Evolutionary conservation across 1,139 yeast genomes (phyloP).

Genomic region (Entelexis paramagnoliae): DNA sequence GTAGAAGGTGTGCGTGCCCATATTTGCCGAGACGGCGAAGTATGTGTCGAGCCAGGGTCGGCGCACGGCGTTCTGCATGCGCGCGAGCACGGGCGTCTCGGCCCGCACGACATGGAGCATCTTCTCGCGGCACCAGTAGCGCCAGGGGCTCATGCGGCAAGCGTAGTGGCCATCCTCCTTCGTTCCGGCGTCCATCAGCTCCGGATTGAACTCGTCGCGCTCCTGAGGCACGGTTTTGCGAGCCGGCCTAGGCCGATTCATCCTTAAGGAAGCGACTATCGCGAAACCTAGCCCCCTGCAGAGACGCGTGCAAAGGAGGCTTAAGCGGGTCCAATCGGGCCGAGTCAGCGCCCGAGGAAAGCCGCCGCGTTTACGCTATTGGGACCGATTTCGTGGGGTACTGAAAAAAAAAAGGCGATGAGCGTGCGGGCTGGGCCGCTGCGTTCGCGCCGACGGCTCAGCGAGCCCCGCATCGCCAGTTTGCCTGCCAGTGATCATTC

Average conservation of each 20-base stretch:
- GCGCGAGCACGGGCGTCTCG: conserved; percentile 56
- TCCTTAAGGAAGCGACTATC: background rate
- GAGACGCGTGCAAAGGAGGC: conserved; percentile 3
- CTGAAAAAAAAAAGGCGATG: too few species aligned
- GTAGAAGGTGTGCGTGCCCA: conserved; percentile 90
- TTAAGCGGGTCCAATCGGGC: background rate
- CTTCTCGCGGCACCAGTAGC: conserved; percentile 48
- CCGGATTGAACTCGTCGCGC: background rate
- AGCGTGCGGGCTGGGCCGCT: too few species aligned
- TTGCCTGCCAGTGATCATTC: too few species aligned
- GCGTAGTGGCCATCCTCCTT: conserved; percentile 57
- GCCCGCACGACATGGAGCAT: conserved; percentile 51
- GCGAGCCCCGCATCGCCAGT: too few species aligned
- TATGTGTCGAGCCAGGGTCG: conserved; percentile 53
- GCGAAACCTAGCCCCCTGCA: conserved; percentile 5
- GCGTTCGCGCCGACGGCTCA: too few species aligned
- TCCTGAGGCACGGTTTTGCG: background rate
- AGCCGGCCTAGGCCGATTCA: background rate
- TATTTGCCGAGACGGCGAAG: conserved; percentile 80
- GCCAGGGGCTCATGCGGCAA: conserved; percentile 44
- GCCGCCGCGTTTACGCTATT: background rate
- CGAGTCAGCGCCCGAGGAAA: background rate
- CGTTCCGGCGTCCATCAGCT: conserved; percentile 56
- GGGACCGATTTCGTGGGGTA: too few species aligned
- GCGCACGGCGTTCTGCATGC: conserved; percentile 47